Percentiles rank a stretch among this genome's conserved stretches.
Conservation (phyloP, 345 rosid species). For the Lepidium sativum region DNA sequence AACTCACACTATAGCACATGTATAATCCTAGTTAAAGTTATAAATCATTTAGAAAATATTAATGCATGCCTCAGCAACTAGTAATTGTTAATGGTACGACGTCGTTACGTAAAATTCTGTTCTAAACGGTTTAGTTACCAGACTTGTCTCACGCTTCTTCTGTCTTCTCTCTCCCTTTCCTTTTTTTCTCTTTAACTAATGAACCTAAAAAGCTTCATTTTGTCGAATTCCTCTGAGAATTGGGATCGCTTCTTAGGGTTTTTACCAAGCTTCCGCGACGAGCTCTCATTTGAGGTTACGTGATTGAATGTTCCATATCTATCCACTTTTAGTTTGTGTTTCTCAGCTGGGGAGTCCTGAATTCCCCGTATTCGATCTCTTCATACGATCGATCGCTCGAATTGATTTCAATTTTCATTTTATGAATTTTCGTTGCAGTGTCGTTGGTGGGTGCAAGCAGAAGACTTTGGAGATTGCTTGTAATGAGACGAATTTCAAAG, state of each 20-base stretch:
- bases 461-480: background rate
- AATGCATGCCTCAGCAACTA: no score
- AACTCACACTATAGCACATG: no score
- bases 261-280: background rate
- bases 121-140: slow-evolving; percentile 9
- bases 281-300: background rate
- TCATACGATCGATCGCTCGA: background rate
- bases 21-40: no score
- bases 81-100: background rate
- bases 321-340: no score
- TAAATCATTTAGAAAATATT: no score
- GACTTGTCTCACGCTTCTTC: slow-evolving; percentile 2
- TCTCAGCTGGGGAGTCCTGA: background rate
- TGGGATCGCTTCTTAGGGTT: slow-evolving; percentile 18
- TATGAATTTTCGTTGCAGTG: background rate
- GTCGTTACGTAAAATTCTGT: background rate
- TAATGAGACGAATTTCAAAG: slow-evolving; percentile 6
- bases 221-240: background rate
- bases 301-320: background rate
- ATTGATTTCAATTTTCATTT: background rate
- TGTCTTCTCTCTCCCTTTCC: no score
- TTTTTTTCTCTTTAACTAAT: no score
- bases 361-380: background rate
- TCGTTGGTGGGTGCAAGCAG: background rate
- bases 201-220: background rate